Conservation (phyloP, 352 stramenopile genomes). For the Phytopythium montanum region DNA sequence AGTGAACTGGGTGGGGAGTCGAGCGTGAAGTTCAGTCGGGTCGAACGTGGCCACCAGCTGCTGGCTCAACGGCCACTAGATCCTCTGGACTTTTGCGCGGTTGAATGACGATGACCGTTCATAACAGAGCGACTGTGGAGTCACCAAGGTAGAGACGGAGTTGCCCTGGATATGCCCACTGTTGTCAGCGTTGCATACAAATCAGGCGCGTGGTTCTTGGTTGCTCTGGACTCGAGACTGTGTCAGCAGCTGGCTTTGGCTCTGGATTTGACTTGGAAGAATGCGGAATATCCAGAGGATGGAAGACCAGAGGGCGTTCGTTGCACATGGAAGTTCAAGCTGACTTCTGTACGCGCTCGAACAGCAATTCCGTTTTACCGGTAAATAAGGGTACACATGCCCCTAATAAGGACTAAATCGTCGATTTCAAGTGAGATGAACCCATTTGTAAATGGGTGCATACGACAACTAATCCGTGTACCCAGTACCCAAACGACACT, state of each 20-base stretch:
- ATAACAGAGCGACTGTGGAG: neutral
- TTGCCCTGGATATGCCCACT: neutral
- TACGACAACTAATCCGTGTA: neutral
- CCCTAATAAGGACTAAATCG: neutral
- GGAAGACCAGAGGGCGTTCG: too few species aligned
- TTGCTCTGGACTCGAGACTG: neutral
- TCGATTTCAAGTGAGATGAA: neutral
- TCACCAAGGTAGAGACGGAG: too few species aligned
- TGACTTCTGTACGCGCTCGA: neutral
- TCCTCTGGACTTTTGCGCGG: neutral
- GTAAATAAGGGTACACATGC: neutral
- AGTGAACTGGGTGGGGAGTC: neutral
- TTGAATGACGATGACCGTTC: neutral
- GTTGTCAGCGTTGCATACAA: neutral
- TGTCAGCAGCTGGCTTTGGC: neutral
- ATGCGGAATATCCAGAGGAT: too few species aligned
- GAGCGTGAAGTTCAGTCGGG: neutral
- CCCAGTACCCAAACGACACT: neutral
- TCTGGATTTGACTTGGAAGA: too few species aligned
- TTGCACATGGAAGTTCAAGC: neutral
- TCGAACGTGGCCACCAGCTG: neutral
- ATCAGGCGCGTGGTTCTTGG: neutral
- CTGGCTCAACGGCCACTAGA: neutral
- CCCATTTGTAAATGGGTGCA: neutral
- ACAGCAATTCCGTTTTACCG: neutral